Conservation (phyloP, 1,139 yeast species). For the Candida sp. region DNA sequence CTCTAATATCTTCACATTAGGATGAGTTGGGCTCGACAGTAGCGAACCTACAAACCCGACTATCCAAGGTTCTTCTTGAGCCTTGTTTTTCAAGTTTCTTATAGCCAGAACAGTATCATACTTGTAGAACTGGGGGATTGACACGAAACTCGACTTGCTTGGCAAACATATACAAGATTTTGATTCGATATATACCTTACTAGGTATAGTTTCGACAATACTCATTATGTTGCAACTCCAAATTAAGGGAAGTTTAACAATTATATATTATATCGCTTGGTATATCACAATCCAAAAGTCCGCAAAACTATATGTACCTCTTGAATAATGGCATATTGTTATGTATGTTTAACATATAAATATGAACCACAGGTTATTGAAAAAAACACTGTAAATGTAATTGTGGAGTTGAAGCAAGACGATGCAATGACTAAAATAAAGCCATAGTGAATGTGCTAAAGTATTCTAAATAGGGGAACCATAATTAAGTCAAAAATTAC, state of each 20-base stretch:
- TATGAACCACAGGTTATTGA: background rate
- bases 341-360: background rate
- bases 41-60: background rate
- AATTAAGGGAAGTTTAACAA: too few species aligned
- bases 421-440: background rate
- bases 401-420: background rate
- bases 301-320: background rate
- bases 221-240: background rate
- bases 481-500: too few species aligned
- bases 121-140: background rate
- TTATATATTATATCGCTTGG: too few species aligned
- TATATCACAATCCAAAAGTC: background rate
- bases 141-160: background rate
- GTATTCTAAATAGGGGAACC: too few species aligned
- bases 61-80: background rate
- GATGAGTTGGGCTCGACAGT: background rate
- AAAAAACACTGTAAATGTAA: too few species aligned
- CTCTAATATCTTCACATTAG: background rate
- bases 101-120: background rate
- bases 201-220: background rate
- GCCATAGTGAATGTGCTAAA: too few species aligned
- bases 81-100: background rate
- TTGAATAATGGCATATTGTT: background rate
- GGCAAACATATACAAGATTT: background rate
- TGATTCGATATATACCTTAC: background rate